These are phyloP conservation scores for Termitomyces sp. DNA, from an alignment of 768 basidiomycete genomes.

Conservation along the genomic window DNA sequence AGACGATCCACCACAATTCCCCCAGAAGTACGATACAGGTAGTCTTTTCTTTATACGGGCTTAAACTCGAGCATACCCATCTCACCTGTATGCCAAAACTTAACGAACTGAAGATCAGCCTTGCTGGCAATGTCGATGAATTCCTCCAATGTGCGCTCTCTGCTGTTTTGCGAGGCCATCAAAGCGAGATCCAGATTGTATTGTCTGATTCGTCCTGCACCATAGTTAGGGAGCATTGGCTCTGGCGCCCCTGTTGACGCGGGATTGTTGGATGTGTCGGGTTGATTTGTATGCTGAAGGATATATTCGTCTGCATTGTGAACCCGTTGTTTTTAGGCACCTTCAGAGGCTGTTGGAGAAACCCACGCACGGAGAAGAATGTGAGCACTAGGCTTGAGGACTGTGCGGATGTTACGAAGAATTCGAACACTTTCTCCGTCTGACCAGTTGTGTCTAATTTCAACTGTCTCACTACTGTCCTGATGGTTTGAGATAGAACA, in stretches of 20 bases:
- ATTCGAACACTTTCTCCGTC: constrained; percentile 29
- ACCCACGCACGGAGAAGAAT: constrained; percentile 2
- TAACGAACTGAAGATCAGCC: not conserved
- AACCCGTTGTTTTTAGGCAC: too few species aligned
- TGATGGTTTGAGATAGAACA: not conserved
- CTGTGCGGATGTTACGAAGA: constrained; percentile 27
- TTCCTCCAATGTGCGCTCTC: constrained; percentile 29
- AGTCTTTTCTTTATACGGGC: not conserved
- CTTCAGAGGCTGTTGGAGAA: too few species aligned
- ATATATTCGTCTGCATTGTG: constrained; percentile 28
- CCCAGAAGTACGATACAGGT: too few species aligned
- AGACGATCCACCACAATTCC: too few species aligned
- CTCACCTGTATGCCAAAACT: constrained; percentile 20
- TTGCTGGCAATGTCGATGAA: constrained; percentile 15
- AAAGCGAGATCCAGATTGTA: constrained; percentile 43
- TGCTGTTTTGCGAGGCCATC: constrained; percentile 35
- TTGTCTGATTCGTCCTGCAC: constrained; percentile 32
- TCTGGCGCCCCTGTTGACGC: constrained; percentile 19
- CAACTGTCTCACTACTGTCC: not conserved
- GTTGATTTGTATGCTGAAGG: constrained; percentile 19
- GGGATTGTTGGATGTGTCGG: not conserved
- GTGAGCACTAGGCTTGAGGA: constrained; percentile 28
- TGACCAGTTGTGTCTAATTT: constrained; percentile 37
- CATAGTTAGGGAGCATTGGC: constrained; percentile 44
- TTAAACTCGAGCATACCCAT: constrained; percentile 27